Percentiles rank a stretch among this genome's conserved stretches.
Evolutionary conservation across 1,139 yeast genomes (phyloP).

Genomic region (Groenewaldozyma auringiensis): DNA sequence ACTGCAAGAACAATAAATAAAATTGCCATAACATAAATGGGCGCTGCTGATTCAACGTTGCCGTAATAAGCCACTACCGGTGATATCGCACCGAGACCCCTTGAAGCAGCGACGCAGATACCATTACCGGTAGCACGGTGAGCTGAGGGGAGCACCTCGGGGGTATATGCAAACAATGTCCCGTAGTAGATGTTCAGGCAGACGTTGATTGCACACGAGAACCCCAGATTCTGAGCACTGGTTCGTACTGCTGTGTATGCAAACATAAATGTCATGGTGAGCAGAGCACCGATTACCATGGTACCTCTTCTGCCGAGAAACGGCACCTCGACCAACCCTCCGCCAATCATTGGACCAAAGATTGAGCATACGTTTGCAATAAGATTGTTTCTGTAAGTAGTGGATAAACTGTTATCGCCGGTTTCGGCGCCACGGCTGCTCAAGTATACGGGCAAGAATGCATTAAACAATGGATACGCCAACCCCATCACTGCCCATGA

Average conservation of each 20-base stretch:
- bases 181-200: conserved; percentile 49
- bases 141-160: conserved; percentile 50
- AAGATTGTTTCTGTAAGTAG: conserved; percentile 45
- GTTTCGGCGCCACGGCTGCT: conserved; percentile 39
- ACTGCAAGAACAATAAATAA: conserved; percentile 40
- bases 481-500: conserved; percentile 50
- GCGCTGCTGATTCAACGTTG: conserved; percentile 39
- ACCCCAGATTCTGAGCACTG: conserved; percentile 44
- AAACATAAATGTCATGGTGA: conserved; percentile 51
- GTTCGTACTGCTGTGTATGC: conserved; percentile 51
- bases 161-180: conserved; percentile 49
- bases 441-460: conserved; percentile 45
- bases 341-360: conserved; percentile 53
- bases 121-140: conserved; percentile 54
- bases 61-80: conserved; percentile 47
- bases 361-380: conserved; percentile 45
- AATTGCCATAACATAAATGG: conserved; percentile 55
- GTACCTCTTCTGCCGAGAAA: conserved; percentile 52
- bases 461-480: conserved; percentile 44
- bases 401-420: conserved; percentile 36
- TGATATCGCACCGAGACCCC: conserved; percentile 44
- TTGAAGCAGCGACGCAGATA: conserved; percentile 39
- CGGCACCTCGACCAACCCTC: conserved; percentile 36
- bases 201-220: conserved; percentile 45
- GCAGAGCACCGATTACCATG: conserved; percentile 46